Base-by-base conservation (phyloP, 371 early-diverging fungal genomes). In the Neoconidiobolus thromboides region DNA sequence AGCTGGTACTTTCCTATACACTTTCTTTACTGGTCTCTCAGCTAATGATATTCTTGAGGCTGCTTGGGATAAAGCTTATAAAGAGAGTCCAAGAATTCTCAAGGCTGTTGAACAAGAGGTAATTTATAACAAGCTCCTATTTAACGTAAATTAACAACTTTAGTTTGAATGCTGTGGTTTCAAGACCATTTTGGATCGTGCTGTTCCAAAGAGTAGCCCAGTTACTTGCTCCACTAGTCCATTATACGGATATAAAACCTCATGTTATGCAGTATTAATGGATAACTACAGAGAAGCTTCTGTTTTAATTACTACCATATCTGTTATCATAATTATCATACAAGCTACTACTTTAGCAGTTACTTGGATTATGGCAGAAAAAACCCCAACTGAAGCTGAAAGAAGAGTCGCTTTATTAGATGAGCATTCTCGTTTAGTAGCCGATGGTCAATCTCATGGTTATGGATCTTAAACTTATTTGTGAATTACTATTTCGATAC, bases 161-260 rank as follows among this genome's bases (percentile, higher is more conserved):
- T 9, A 58, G 60, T 63, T 60, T 54, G 52, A 60, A 42, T 63
- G 63, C 44, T 63, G 63, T 47, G 63, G 63, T 43, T 63, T 60
- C 51, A 50, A 47, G 4, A 54, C 41, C 3, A 41, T 55, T 6
- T 41, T 42, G 3, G 63, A 63, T 48, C 54, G 63, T 10, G 60
- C 63, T 15, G 14, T 59, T 26, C 63, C 63, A n/a, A 60, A 52
- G 12, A 44, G 43, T 46, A 6, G 37, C 1, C 43, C 58, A 2
- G 59, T 58, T 15, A 44, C 63, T 4, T 63, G 63, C 43, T 10
- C 48, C 12, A 58, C 50, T 5, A 59, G 47, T n/a, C 41, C 60
- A 26, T 43, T 43, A 15, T 63, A 40, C 37, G 63, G 63, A 6
- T 63, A 48, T 39, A 51, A 59, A 1, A 42, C 26, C 42, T 36